Percentiles rank a stretch among this genome's conserved stretches.
These are phyloP conservation scores for Xerophyta viscosa DNA, from an alignment of 106 monocot species.

Conservation along the genomic window DNA sequence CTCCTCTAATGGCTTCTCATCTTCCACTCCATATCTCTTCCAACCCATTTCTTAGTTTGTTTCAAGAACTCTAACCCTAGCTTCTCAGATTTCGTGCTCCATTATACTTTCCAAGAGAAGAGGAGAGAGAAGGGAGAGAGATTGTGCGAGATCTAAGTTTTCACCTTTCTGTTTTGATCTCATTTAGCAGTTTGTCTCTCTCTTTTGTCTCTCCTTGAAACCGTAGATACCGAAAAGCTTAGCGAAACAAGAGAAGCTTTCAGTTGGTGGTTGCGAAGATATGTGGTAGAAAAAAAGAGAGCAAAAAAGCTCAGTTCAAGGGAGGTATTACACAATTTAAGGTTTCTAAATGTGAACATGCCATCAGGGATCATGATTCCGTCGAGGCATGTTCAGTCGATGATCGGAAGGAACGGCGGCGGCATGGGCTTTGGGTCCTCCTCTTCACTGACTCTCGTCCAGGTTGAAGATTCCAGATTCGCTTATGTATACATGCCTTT, in stretches of 20 bases:
- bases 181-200: background rate
- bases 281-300: background rate
- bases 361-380: constrained; percentile 82
- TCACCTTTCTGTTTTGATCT: background rate
- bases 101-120: background rate
- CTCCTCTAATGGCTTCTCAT: constrained; percentile 10
- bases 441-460: constrained; percentile 50
- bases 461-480: constrained; percentile 37
- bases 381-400: constrained; percentile 43
- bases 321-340: too few species aligned
- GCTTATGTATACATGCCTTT: too few species aligned
- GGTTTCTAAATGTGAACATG: constrained; percentile 42
- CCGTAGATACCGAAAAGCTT: background rate
- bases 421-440: constrained; percentile 23
- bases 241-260: too few species aligned
- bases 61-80: too few species aligned
- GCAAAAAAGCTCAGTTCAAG: background rate
- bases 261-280: background rate
- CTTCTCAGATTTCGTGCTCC: constrained; percentile 8
- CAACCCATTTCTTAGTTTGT: too few species aligned
- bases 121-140: background rate
- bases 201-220: background rate
- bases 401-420: constrained; percentile 37
- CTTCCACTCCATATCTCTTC: too few species aligned
- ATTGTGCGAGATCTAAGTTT: constrained; percentile 9